Conservation (phyloP, 1,284 basidiomycete genomes). For the Rhodofomes roseus region DNA sequence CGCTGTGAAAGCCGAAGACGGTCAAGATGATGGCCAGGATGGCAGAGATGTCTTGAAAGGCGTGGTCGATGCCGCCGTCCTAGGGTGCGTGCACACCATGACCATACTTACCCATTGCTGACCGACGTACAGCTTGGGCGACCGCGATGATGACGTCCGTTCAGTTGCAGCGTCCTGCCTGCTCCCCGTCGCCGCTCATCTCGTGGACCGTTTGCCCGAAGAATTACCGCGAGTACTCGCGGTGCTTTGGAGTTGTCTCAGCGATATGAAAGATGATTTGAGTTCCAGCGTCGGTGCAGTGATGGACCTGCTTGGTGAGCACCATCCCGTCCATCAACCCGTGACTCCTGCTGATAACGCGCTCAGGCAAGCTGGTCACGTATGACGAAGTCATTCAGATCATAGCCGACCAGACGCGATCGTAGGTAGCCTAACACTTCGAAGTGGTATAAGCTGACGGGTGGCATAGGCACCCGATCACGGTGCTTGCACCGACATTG, state of each 20-base stretch:
- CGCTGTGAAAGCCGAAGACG: slow-evolving; percentile 15
- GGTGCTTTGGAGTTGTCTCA: slow-evolving; percentile 89
- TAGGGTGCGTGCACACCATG: slow-evolving; percentile 56
- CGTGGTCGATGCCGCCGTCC: slow-evolving; percentile 83
- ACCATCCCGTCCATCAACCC: slow-evolving; percentile 9
- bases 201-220: slow-evolving; percentile 77
- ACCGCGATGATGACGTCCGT: slow-evolving; percentile 95
- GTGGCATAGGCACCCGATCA: slow-evolving; percentile 64
- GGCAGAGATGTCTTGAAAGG: slow-evolving; percentile 62
- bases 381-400: slow-evolving; percentile 79
- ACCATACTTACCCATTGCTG: neutral
- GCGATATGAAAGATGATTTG: slow-evolving; percentile 94
- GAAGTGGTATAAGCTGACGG: neutral
- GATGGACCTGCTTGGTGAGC: slow-evolving; percentile 89
- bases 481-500: slow-evolving; percentile 79
- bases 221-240: slow-evolving; percentile 73
- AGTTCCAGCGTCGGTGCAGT: slow-evolving; percentile 96
- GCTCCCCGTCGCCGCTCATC: slow-evolving; percentile 77
- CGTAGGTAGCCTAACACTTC: slow-evolving; percentile 46
- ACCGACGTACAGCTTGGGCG: slow-evolving; percentile 62
- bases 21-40: slow-evolving; percentile 20
- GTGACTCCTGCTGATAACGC: slow-evolving; percentile 3
- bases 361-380: slow-evolving; percentile 73
- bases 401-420: slow-evolving; percentile 60
- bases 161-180: slow-evolving; percentile 93